Evolutionary conservation across 495 filamentous ascomycete species (phyloP).

Genomic region (Penicilliopsis zonata): DNA sequence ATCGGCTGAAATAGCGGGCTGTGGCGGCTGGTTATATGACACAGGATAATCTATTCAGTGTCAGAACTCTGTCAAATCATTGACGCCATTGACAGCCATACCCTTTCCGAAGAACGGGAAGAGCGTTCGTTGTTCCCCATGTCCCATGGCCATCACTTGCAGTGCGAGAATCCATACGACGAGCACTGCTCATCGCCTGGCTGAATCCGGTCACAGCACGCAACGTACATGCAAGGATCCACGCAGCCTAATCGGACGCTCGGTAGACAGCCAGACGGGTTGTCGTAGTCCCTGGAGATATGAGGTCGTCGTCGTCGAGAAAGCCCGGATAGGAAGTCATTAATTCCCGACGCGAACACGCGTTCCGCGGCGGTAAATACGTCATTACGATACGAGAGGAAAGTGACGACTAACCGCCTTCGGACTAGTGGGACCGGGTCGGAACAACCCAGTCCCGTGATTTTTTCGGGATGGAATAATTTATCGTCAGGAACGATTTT

Average conservation of each 20-base stretch:
- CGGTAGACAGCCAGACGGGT: too few relatives aligned
- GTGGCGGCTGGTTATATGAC: conserved; percentile 5
- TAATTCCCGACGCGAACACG: background rate
- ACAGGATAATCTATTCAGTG: conserved; percentile 11
- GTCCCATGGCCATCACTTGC: conserved; percentile 28
- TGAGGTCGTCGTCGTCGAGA: background rate
- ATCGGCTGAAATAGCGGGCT: background rate
- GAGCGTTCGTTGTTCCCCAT: conserved; percentile 25
- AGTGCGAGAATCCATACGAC: conserved; percentile 13
- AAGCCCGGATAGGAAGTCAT: too few relatives aligned
- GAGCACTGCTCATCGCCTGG: conserved; percentile 10
- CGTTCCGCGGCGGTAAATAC: background rate
- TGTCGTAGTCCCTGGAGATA: background rate
- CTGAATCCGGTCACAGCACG: too few relatives aligned
- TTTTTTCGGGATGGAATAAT: conserved; percentile 26
- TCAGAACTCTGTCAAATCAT: conserved; percentile 6
- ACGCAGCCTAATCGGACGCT: too few relatives aligned
- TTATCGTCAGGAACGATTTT: background rate
- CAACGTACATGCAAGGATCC: too few relatives aligned
- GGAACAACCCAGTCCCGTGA: conserved; percentile 26
- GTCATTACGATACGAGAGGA: background rate
- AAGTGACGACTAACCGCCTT: background rate
- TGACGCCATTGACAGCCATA: conserved; percentile 6
- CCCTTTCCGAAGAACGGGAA: conserved; percentile 34
- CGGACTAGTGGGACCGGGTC: conserved; percentile 4